Percentiles rank a stretch among this genome's conserved stretches.
phyloP scores from a whole-genome alignment of 768 basidiomycete species.

The Tulasnella sp. region DNA sequence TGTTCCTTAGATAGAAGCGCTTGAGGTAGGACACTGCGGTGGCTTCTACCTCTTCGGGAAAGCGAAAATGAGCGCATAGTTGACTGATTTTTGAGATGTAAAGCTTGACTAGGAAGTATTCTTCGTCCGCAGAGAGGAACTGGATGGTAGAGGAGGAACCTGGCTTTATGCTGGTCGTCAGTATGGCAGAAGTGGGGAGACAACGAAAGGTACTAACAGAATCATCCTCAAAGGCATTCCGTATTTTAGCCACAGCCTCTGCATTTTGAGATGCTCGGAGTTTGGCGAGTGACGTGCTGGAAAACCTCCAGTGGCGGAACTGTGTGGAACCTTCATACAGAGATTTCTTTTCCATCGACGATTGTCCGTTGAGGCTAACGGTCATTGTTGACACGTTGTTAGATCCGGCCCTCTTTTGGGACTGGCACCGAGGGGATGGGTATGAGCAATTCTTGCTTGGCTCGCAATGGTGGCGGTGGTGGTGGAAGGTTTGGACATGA shows the following conservation, averaged over 20 bases:
- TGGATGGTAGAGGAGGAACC: conserved; percentile 67
- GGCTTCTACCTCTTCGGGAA: conserved; percentile 89
- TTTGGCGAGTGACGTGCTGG: conserved; percentile 55
- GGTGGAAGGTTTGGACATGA: not conserved
- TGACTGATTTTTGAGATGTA: conserved; percentile 84
- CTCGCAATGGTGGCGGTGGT: not conserved
- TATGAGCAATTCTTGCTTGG: not conserved
- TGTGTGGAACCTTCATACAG: conserved; percentile 78
- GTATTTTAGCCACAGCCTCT: conserved; percentile 72
- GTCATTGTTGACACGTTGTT: not conserved
- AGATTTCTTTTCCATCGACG: conserved; percentile 31
- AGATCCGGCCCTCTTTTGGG: not conserved
- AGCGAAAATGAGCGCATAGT: conserved; percentile 77
- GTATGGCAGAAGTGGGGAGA: conserved; percentile 17
- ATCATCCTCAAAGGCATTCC: conserved; percentile 69
- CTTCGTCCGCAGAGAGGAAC: conserved; percentile 78
- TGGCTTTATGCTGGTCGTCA: conserved; percentile 43
- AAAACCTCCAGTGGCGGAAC: conserved; percentile 86
- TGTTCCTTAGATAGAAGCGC: conserved; percentile 95
- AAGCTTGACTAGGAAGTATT: conserved; percentile 80
- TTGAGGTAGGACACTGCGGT: conserved; percentile 91
- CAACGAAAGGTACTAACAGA: conserved; percentile 48
- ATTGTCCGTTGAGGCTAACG: not conserved
- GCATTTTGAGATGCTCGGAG: conserved; percentile 66
- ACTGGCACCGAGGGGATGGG: not conserved